Base-by-base conservation (phyloP, 768 basidiomycete species). In the Royoungia palumana region DNA sequence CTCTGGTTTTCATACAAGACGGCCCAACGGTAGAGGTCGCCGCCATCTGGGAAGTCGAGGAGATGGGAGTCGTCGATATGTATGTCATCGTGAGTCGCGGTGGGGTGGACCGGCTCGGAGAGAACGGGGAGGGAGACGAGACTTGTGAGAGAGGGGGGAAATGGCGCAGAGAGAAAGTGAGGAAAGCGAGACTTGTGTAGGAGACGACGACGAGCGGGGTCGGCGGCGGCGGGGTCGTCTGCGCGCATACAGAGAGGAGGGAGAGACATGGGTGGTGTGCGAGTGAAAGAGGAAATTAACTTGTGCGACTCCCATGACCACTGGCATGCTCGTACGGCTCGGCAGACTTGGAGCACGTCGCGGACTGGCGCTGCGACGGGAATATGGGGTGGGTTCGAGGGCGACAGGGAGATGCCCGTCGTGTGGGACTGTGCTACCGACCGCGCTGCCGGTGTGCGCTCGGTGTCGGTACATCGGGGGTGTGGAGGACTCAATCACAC, bases 1-100 rank as follows among this genome's bases (percentile, higher is more conserved):
- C 89, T 73, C 67, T 92, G 89, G 60, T 91, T 89, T 68, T 92
- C 89, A 52, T 88, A 89, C 10, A 91, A 59, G 10, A 86, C 64
- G 7, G 86, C 89, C 89, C 89, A 92, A 64, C 77, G 76, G 62
- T 85, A 91, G 12, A 75, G 66, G 59, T 86, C 81, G 46, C 66
- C 63, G 53, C 72, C 67, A 17, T 71, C 59, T 43, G 62, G 55
- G 25, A 64, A 53, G 22, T 57, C 50, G 12, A 63, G 34, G 59
- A 60, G 47, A 46, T 30, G 47, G 22, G 46, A 21, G 9, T 55
- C 46, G 46, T 72, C 65, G 21, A 77, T 57, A 46, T 39, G 58
- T 32, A 76, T 76, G 44, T 59, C 56, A 24, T 57, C 41, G 3
- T 32, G 13, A 32, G 45, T 13, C 25, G 40, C 20, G 28, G 11